Conservation (phyloP, 164 flowering plant species). For the Protea cynaroides region DNA sequence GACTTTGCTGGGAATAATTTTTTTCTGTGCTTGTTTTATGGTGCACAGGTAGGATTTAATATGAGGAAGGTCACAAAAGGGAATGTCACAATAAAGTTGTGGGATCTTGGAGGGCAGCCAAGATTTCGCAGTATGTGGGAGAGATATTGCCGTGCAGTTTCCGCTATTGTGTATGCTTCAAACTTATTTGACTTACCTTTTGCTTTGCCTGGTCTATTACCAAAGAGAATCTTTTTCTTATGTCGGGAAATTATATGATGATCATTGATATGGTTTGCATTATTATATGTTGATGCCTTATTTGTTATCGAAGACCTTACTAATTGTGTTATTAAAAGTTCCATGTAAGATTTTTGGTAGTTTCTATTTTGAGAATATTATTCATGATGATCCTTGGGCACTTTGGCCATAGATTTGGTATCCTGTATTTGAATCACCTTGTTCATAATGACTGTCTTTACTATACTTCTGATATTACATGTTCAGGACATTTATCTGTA, state of each 20-base stretch:
- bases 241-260: background rate
- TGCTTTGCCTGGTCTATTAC: background rate
- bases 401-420: no score
- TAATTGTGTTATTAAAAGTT: no score
- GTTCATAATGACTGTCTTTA: no score
- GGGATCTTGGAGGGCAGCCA: constrained; percentile 99
- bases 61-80: constrained; percentile 98
- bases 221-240: background rate
- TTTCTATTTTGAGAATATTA: no score
- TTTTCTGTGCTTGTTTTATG: background rate
- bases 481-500: no score
- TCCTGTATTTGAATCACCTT: no score
- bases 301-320: no score
- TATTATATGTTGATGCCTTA: no score
- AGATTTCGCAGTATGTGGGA: constrained; percentile 99
- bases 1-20: background rate
- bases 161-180: constrained; percentile 75
- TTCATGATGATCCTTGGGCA: no score
- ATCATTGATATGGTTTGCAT: background rate
- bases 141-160: constrained; percentile 94
- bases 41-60: constrained; percentile 80
- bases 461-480: no score
- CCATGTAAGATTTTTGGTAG: no score
- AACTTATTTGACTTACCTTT: background rate
- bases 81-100: constrained; percentile 86